Conservation (phyloP, 257 asterid species). For the Ilex asprella region DNA sequence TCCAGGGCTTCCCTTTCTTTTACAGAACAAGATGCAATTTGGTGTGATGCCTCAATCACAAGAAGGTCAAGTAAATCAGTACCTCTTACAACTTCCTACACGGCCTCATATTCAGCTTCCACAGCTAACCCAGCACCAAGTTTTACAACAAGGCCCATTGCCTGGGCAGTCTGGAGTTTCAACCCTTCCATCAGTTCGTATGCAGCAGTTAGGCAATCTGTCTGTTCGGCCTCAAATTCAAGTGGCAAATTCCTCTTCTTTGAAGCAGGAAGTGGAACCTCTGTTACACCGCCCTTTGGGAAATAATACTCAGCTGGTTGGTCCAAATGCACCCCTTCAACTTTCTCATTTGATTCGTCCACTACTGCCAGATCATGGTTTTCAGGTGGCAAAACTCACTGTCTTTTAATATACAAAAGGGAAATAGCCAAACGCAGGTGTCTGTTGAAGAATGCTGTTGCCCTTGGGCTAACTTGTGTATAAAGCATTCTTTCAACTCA, state of each 20-base stretch:
- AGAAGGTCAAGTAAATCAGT: slow-evolving; percentile 38
- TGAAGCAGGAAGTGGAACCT: slow-evolving; percentile 44
- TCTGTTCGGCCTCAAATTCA: slow-evolving; percentile 36
- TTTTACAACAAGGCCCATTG: slow-evolving; percentile 38
- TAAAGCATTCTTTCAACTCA: too few relatives aligned
- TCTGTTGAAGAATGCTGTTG: too few relatives aligned
- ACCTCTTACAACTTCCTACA: slow-evolving; percentile 34
- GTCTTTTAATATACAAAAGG: slow-evolving; percentile 4
- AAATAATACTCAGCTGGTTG: slow-evolving; percentile 20
- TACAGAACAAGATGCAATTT: slow-evolving; percentile 39
- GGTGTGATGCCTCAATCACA: slow-evolving; percentile 29
- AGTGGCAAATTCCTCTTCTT: slow-evolving; percentile 30
- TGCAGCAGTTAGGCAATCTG: slow-evolving; percentile 35
- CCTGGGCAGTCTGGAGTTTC: slow-evolving; percentile 39
- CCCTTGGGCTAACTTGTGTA: too few relatives aligned
- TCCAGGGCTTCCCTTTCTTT: slow-evolving; percentile 72
- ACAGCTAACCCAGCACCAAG: slow-evolving; percentile 46
- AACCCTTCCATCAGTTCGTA: slow-evolving; percentile 31
- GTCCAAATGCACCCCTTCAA: slow-evolving; percentile 27
- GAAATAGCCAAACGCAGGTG: background rate
- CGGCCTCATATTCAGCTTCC: slow-evolving; percentile 53
- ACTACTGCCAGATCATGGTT: slow-evolving; percentile 32
- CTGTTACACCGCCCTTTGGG: slow-evolving; percentile 18
- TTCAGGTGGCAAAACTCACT: slow-evolving; percentile 51
- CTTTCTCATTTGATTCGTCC: slow-evolving; percentile 33